Percentiles rank a stretch among this genome's conserved stretches.
These are phyloP conservation scores for Sporothrix protearum DNA, from an alignment of 2,329 filamentous ascomycete species.

Conservation along the genomic window DNA sequence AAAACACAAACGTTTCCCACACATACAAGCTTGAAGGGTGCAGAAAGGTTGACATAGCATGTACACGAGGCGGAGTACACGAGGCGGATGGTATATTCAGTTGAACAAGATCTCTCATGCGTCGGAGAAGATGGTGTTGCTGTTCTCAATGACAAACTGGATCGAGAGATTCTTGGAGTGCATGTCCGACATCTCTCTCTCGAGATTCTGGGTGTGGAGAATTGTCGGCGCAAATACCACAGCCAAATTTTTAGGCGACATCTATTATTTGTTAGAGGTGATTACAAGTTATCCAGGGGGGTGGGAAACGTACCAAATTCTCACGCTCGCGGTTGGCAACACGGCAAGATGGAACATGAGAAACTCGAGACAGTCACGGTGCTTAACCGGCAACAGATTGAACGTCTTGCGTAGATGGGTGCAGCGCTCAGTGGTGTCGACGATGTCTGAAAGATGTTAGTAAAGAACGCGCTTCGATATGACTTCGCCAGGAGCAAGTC, in stretches of 20 bases:
- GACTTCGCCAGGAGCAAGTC: not conserved
- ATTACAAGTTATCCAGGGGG: no score
- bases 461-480: not conserved
- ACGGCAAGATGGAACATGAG: constrained; percentile 88
- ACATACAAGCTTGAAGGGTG: not conserved
- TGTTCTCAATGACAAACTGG: constrained; percentile 90
- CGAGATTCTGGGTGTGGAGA: constrained; percentile 84
- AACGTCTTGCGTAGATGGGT: constrained; percentile 70
- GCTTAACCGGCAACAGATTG: constrained; percentile 72
- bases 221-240: constrained; percentile 98
- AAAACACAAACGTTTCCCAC: not conserved
- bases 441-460: constrained; percentile 52
- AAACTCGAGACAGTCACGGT: constrained; percentile 88
- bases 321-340: constrained; percentile 79
- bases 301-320: constrained; percentile 76
- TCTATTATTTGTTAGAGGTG: constrained; percentile 58
- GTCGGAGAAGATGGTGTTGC: constrained; percentile 71
- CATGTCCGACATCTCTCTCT: constrained; percentile 95
- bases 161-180: constrained; percentile 87
- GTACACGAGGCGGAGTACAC: constrained; percentile 17
- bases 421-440: constrained; percentile 64
- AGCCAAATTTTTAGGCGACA: constrained; percentile 93
- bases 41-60: constrained; percentile 2
- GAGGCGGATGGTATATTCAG: not conserved
- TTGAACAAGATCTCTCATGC: constrained; percentile 23